These are phyloP conservation scores for Coemansia sp. DNA, from an alignment of 192 early-diverging fungal species.

Conservation along the genomic window DNA sequence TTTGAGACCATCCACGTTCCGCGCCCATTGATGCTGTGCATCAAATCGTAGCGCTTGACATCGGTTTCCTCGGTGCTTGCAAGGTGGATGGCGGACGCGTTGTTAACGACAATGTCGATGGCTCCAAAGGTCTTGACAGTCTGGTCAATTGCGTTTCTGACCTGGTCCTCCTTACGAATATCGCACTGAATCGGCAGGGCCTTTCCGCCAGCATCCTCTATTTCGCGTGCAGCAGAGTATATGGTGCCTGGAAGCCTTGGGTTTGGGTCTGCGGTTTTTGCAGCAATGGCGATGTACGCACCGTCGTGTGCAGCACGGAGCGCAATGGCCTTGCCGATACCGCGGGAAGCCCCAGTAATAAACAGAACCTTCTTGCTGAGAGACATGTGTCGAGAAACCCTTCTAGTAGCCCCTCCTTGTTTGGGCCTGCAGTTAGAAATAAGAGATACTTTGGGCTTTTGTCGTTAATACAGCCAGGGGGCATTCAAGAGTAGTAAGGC, in stretches of 20 bases:
- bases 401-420: no score
- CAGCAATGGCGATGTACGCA: conserved; percentile 73
- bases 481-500: no score
- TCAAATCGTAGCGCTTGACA: conserved; percentile 71
- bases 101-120: conserved; percentile 83
- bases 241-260: conserved; percentile 85
- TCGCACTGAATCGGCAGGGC: conserved; percentile 81
- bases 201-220: conserved; percentile 71
- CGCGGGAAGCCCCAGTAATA: conserved; percentile 64
- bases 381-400: conserved; percentile 31
- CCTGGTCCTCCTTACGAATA: conserved; percentile 76
- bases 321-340: conserved; percentile 81
- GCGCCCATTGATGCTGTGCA: conserved; percentile 76
- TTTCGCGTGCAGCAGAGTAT: conserved; percentile 71
- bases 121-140: conserved; percentile 71
- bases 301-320: conserved; percentile 69
- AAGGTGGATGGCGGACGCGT: conserved; percentile 75
- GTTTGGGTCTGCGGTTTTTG: conserved; percentile 72
- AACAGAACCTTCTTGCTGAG: conserved; percentile 59
- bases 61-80: conserved; percentile 61
- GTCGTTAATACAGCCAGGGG: no score
- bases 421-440: no score
- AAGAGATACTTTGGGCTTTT: no score
- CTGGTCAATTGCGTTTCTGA: conserved; percentile 65
- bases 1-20: conserved; percentile 81